These are phyloP conservation scores for Podospora anserina DNA, from an alignment of 495 filamentous ascomycete species.

Conservation along the genomic window DNA sequence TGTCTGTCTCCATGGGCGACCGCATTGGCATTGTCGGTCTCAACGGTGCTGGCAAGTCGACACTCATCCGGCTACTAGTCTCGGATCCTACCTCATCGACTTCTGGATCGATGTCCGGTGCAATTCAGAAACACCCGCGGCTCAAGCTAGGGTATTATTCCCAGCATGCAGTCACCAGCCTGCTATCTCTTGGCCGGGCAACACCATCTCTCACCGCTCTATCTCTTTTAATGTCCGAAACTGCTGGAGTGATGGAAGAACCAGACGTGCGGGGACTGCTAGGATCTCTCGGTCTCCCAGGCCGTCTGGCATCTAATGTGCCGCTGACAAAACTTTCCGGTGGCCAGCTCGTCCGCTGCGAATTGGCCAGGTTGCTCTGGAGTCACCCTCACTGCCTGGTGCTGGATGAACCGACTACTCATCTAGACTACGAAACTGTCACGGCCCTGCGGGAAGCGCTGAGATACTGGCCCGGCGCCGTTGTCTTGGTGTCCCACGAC, in stretches of 20 bases:
- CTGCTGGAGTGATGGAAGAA: slow-evolving; percentile 51
- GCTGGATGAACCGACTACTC: slow-evolving; percentile 83
- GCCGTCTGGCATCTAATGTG: slow-evolving; percentile 64
- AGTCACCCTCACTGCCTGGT: slow-evolving; percentile 67
- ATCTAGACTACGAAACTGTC: slow-evolving; percentile 76
- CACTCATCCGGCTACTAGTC: slow-evolving; percentile 59
- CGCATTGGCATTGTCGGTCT: slow-evolving; percentile 70
- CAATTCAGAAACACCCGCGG: slow-evolving; percentile 59
- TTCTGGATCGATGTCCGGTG: slow-evolving; percentile 54
- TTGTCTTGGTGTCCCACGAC: slow-evolving; percentile 73
- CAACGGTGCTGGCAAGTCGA: slow-evolving; percentile 74
- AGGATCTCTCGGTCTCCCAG: slow-evolving; percentile 61
- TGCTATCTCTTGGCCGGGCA: slow-evolving; percentile 48
- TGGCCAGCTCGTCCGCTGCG: slow-evolving; percentile 75
- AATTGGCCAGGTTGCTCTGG: slow-evolving; percentile 66
- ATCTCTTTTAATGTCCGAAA: slow-evolving; percentile 50
- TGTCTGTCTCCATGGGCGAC: slow-evolving; percentile 66
- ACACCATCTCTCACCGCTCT: slow-evolving; percentile 59
- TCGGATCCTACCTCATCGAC: slow-evolving; percentile 39
- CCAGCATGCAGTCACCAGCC: slow-evolving; percentile 69
- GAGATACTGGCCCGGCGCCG: slow-evolving; percentile 62
- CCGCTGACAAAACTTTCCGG: slow-evolving; percentile 67
- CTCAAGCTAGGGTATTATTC: slow-evolving; percentile 69
- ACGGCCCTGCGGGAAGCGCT: slow-evolving; percentile 64
- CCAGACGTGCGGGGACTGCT: slow-evolving; percentile 60